phyloP scores from a whole-genome alignment of 2,329 filamentous ascomycete genomes.

The Fusarium begoniae region DNA sequence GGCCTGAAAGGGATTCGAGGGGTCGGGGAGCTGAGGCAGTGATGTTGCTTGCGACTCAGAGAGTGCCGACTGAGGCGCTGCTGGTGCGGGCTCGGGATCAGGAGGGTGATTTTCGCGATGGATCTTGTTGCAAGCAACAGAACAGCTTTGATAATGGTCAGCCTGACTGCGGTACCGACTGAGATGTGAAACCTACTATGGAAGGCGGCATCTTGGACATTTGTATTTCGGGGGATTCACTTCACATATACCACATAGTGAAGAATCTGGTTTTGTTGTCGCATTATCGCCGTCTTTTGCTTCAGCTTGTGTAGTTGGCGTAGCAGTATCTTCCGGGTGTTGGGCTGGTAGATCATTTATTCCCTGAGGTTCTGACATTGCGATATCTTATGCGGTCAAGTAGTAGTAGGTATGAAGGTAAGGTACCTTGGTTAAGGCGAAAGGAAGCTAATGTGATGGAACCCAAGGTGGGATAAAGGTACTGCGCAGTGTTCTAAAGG shows the following conservation, averaged over 20 bases:
- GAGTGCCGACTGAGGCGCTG: constrained; percentile 28
- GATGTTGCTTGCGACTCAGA: constrained; percentile 13
- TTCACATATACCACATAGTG: constrained; percentile 63
- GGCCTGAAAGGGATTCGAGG: constrained; percentile 58
- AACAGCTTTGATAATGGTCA: constrained; percentile 58
- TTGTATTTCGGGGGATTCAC: constrained; percentile 66
- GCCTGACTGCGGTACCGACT: not conserved
- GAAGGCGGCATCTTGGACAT: constrained; percentile 65
- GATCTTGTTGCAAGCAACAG: constrained; percentile 63
- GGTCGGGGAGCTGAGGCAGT: constrained; percentile 26
- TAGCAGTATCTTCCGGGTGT: not conserved
- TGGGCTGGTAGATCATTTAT: not conserved
- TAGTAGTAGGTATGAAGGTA: not conserved
- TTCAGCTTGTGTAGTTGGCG: not conserved
- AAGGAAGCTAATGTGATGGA: not conserved
- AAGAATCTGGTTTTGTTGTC: constrained; percentile 17
- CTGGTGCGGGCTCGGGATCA: constrained; percentile 41
- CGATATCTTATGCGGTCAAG: not conserved
- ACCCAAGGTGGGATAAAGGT: not conserved
- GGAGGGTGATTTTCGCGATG: constrained; percentile 62
- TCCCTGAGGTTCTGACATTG: constrained; percentile 28
- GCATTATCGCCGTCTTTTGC: not conserved
- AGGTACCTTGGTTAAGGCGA: not conserved
- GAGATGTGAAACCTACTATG: constrained; percentile 60
- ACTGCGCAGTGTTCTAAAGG: not conserved